Percentiles rank a stretch among this genome's conserved stretches.
These are phyloP conservation scores for Tillandsia leiboldiana DNA, from an alignment of 176 grass and related monocot genomes.

Conservation along the genomic window DNA sequence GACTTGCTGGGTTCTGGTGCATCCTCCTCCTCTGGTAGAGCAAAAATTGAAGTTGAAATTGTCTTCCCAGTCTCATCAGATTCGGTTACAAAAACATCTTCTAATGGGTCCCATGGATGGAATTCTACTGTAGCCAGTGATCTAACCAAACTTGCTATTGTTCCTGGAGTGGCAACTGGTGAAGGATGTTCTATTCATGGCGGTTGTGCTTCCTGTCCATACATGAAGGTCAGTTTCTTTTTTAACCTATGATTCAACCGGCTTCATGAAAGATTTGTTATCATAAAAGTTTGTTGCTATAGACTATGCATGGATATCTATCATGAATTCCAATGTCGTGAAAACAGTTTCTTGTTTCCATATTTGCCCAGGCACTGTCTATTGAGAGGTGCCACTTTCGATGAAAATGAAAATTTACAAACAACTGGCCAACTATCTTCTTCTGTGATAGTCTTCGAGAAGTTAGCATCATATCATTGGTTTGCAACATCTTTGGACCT, in stretches of 20 bases:
- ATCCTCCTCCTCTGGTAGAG: slow-evolving; percentile 27
- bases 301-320: no score
- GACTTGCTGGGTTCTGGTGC: slow-evolving; percentile 42
- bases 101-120: slow-evolving; percentile 29
- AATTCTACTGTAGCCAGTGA: slow-evolving; percentile 23
- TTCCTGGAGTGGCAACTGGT: slow-evolving; percentile 69
- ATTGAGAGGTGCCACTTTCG: no score
- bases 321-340: no score
- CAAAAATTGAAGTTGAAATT: slow-evolving; percentile 86
- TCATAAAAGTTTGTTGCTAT: no score
- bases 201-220: slow-evolving; percentile 90
- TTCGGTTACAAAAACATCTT: slow-evolving; percentile 55
- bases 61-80: slow-evolving; percentile 92
- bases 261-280: not conserved
- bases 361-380: no score
- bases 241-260: not conserved
- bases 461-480: not conserved
- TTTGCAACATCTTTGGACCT: not conserved
- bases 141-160: slow-evolving; percentile 47
- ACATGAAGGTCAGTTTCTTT: slow-evolving; percentile 72
- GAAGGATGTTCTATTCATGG: slow-evolving; percentile 99
- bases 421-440: not conserved
- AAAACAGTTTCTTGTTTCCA: no score
- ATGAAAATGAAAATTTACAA: no score
- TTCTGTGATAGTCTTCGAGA: not conserved